A percentile compares a stretch with the other conserved stretches of the same genome.
Evolutionary conservation across 106 monocot species (phyloP).

Genomic region (Allium cepa): DNA sequence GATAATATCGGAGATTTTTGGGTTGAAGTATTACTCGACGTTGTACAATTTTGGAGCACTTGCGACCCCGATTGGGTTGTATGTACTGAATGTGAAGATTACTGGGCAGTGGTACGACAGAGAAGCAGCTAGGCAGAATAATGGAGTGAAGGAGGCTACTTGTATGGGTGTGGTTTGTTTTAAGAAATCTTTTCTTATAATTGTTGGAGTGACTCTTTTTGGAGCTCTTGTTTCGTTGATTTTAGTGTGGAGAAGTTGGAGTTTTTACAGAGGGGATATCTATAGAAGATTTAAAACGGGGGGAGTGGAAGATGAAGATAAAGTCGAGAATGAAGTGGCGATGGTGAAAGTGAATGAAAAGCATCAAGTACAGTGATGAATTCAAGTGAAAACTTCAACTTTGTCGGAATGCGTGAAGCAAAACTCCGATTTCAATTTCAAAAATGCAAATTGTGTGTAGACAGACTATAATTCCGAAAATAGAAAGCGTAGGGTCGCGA

Average conservation of each 20-base stretch:
- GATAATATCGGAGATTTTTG: slow-evolving; percentile 90
- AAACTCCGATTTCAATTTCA: no score
- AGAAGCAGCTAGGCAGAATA: slow-evolving; percentile 43
- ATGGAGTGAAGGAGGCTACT: slow-evolving; percentile 16
- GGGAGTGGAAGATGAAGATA: background rate
- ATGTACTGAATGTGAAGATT: slow-evolving; percentile 59
- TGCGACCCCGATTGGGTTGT: slow-evolving; percentile 64
- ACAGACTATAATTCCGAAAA: no score
- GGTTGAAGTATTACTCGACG: slow-evolving; percentile 78
- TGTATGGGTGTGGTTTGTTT: slow-evolving; percentile 70
- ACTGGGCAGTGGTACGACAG: slow-evolving; percentile 58
- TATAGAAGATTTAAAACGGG: slow-evolving; percentile 49
- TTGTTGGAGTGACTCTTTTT: slow-evolving; percentile 42
- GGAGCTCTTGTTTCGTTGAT: slow-evolving; percentile 43
- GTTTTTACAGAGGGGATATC: slow-evolving; percentile 70
- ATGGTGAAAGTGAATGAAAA: background rate
- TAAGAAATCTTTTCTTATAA: slow-evolving; percentile 58
- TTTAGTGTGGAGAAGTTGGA: slow-evolving; percentile 53
- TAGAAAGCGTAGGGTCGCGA: no score
- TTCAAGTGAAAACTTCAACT: background rate
- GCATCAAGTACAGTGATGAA: background rate
- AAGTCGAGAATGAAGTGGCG: background rate
- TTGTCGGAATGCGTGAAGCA: no score
- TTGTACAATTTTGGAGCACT: slow-evolving; percentile 63
- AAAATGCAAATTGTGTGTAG: no score